Base-by-base conservation (phyloP, 2,329 filamentous ascomycete species). In the Paecilomyces dactylethromorphus region DNA sequence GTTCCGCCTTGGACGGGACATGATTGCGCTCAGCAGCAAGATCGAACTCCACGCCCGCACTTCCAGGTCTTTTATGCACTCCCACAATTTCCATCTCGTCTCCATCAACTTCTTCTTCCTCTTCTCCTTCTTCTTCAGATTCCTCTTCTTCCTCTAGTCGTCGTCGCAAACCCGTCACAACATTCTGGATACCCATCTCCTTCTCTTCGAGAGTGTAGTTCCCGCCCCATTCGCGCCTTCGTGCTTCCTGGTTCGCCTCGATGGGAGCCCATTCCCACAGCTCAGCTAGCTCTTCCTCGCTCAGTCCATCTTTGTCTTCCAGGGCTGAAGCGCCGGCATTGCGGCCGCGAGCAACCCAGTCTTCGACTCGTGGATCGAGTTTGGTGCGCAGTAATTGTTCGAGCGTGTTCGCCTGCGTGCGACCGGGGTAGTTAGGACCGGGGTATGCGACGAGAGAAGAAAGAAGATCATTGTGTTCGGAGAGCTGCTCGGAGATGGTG, bases 301-400 rank as follows among this genome's bases (percentile, higher is more conserved):
- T 76, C 31, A 81, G 65, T 3, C 55, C 63, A 55, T 56, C 63
- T 35, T 56, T 61, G 29, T 56, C 63, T 58, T 63, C 63, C 21
- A 54, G 56, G 39, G 53, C 58, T 1, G 53, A 50, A 15, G 32
- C 60, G 11, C 59, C 62, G 35, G 79, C 78, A 29, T 78, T 77
- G 59, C 84, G 82, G 1, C 86, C 88, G 56, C 85, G 78, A 22
- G 85, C 83, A 26, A 93, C 86, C 76, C 88, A 87, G 58, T 87
- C 85, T 69, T 92, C 89, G 18, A 92, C 86, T 24, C 84, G 81
- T 0, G 90, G 90, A 64, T 94, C 91, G 54, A 92, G 82, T 71
- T 94, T 94, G 75, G 94, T 95, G 45, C 91, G 87, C 32, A 95
- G 79, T 1, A 96, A 79, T 66, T 88, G 84, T 26, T 84, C 80